Percentiles rank a stretch among this genome's conserved stretches.
These are phyloP conservation scores for Sonneratia caseolaris DNA, from an alignment of 345 rosid species.

Conservation along the genomic window DNA sequence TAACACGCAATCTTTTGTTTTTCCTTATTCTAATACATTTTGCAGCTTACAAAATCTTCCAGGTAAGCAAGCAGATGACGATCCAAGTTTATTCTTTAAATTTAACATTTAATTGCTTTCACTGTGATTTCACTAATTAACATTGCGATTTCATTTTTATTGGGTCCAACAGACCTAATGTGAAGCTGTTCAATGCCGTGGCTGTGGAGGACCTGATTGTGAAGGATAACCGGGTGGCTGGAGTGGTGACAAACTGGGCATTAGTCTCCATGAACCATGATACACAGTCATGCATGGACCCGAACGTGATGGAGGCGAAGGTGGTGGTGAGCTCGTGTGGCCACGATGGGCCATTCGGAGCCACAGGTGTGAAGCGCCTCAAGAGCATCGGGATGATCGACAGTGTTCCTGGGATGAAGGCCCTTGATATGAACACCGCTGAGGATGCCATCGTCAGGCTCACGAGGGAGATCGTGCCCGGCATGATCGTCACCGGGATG, in stretches of 20 bases:
- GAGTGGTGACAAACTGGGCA: slow-evolving; percentile 97
- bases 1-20: not conserved
- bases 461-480: slow-evolving; percentile 82
- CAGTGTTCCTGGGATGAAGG: slow-evolving; percentile 77
- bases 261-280: slow-evolving; percentile 87
- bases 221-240: slow-evolving; percentile 53
- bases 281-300: slow-evolving; percentile 95
- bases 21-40: no score
- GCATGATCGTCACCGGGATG: slow-evolving; percentile 92
- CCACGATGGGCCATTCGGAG: slow-evolving; percentile 90
- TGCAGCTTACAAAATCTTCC: not conserved
- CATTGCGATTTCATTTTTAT: not conserved
- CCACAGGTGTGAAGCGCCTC: slow-evolving; percentile 86
- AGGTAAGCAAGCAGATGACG: not conserved
- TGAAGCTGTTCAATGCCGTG: slow-evolving; percentile 90
- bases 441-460: slow-evolving; percentile 89
- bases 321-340: slow-evolving; percentile 97
- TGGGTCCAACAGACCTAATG: slow-evolving; percentile 46
- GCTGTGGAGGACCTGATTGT: slow-evolving; percentile 90
- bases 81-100: not conserved
- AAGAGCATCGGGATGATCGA: slow-evolving; percentile 84
- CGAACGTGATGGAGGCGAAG: slow-evolving; percentile 94
- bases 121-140: not conserved
- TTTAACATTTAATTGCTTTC: no score
- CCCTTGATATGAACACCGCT: slow-evolving; percentile 78